Evolutionary conservation across 208 protist species (phyloP).

Genomic region (Crithidia sp.): DNA sequence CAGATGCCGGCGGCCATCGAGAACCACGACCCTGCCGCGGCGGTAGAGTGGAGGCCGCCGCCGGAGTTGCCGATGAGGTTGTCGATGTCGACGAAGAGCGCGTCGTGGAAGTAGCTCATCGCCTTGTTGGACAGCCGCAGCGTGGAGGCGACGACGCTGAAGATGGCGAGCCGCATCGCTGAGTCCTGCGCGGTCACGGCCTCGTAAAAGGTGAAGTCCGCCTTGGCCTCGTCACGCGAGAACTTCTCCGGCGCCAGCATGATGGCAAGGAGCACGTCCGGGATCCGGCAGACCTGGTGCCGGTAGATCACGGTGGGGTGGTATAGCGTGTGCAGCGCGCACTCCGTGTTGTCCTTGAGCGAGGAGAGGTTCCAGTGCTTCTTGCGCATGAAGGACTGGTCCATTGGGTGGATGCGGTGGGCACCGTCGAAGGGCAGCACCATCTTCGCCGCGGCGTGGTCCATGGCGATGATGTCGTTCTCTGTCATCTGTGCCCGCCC

Average conservation of each 20-base stretch:
- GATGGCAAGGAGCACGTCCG: slow-evolving; percentile 86
- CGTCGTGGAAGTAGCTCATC: slow-evolving; percentile 51
- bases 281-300: slow-evolving; percentile 82
- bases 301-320: slow-evolving; percentile 87
- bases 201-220: slow-evolving; percentile 90
- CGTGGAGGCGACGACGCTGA: slow-evolving; percentile 74
- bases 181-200: slow-evolving; percentile 84
- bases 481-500: slow-evolving; percentile 69
- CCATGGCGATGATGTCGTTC: slow-evolving; percentile 77
- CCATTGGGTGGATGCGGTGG: slow-evolving; percentile 82
- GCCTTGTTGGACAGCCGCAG: slow-evolving; percentile 70
- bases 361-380: slow-evolving; percentile 82
- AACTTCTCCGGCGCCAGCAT: slow-evolving; percentile 79
- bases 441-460: slow-evolving; percentile 74
- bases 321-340: slow-evolving; percentile 64
- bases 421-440: slow-evolving; percentile 79
- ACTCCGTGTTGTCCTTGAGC: slow-evolving; percentile 42
- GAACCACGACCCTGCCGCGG: slow-evolving; percentile 84
- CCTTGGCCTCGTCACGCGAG: slow-evolving; percentile 76
- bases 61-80: slow-evolving; percentile 77
- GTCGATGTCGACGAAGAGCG: slow-evolving; percentile 77
- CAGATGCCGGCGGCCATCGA: slow-evolving; percentile 79
- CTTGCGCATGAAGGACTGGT: slow-evolving; percentile 89
- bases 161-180: slow-evolving; percentile 72
- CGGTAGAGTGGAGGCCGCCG: slow-evolving; percentile 76